These are phyloP conservation scores for Geosmithia putterillii DNA, from an alignment of 2,329 filamentous ascomycete genomes.

Conservation along the genomic window DNA sequence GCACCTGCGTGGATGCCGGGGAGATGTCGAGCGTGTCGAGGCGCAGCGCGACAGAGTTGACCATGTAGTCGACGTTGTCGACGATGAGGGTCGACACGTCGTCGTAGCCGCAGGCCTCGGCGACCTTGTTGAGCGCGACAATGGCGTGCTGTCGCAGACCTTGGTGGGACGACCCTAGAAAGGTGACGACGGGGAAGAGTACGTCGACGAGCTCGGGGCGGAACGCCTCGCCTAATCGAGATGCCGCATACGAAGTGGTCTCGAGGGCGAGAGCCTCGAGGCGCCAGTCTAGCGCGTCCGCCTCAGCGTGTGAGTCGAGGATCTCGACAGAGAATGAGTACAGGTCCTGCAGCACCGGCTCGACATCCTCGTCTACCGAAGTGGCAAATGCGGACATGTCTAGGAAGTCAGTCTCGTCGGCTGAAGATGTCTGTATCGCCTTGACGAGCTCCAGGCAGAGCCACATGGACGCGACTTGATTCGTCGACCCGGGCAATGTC, in stretches of 20 bases:
- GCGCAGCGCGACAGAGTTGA: constrained; percentile 81
- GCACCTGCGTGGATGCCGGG: constrained; percentile 77
- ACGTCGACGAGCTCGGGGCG: constrained; percentile 80
- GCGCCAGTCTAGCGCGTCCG: constrained; percentile 50
- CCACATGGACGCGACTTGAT: constrained; percentile 66
- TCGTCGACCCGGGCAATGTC: constrained; percentile 39
- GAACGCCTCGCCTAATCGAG: constrained; percentile 54
- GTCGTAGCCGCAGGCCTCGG: constrained; percentile 59
- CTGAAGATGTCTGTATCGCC: constrained; percentile 34
- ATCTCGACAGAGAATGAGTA: constrained; percentile 56
- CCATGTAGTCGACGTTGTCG: constrained; percentile 89
- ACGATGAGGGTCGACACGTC: constrained; percentile 71
- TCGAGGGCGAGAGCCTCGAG: constrained; percentile 72
- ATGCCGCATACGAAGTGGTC: constrained; percentile 63
- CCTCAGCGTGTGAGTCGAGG: constrained; percentile 41
- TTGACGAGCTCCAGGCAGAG: constrained; percentile 62
- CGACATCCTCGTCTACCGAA: constrained; percentile 23
- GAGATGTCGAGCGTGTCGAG: constrained; percentile 89
- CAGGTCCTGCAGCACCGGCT: constrained; percentile 46
- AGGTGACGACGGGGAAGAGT: constrained; percentile 82
- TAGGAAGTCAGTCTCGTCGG: constrained; percentile 55
- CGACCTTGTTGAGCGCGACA: constrained; percentile 69
- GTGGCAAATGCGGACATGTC: constrained; percentile 30
- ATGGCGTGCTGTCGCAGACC: constrained; percentile 71
- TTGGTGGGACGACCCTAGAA: constrained; percentile 60